Base-by-base conservation (phyloP, 331 rosid species). In the Phaseolus coccineus region DNA sequence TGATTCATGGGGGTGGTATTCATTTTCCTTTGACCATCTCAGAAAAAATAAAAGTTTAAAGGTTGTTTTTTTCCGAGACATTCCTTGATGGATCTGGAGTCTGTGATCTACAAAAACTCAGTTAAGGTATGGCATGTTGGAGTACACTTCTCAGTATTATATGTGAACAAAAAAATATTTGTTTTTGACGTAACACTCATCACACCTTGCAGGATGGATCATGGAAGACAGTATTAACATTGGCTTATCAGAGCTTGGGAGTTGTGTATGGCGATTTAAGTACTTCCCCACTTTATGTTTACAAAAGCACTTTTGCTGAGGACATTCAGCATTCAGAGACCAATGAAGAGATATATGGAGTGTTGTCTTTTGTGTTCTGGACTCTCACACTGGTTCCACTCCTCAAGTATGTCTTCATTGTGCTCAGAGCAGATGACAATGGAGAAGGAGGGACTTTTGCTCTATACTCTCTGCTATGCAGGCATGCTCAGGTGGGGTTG, bases 391-490 rank as follows among this genome's bases (percentile, higher is more conserved):
- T 95, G 69, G 88, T 93, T 42, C 99, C 99, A 3, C 77, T 95
- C 0, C 70, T 95, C 35, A 95, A 95, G 74, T 95, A 95, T 81
- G 99, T 95, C 81, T 95, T 95, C 85, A 91, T 95, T 66, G 98
- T 95, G 80, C 94, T 95, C 40, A 76, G 92, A 85, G 99, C 98
- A 51, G 92, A 95, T 78, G 99, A 95, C 64, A 92, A 93, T 88
- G 99, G 98, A 0, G 99, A 95, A 88, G 99, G 99, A 67, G 99
- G 99, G 42, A 95, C 99, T 75, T 95, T 95, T 84, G 99, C 98
- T 84, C 67, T 95, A 53, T 95, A 95, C 69, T 95, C 99, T 2
- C 80, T 93, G 78, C 86, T 95, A 2, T 95, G 98, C 78, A 85
- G 99, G 59, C 99, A 95, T 69, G 97, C 96, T 71, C 63, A 90